Evolutionary conservation across 176 grass and related monocot genomes (phyloP).

Genomic region (Lolium perenne): DNA sequence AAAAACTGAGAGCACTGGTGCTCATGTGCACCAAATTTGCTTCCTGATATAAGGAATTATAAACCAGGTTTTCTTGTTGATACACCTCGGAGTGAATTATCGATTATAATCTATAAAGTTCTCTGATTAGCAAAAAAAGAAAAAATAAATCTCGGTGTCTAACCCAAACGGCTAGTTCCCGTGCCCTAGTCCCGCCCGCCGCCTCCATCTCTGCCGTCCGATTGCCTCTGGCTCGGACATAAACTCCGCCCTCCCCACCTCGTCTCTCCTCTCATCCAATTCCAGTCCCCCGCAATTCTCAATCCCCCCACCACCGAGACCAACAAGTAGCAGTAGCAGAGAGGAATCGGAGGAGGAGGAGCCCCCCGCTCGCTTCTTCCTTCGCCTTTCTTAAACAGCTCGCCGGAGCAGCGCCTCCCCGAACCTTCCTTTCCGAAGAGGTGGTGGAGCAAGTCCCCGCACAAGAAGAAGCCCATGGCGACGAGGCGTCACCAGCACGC

Average conservation of each 20-base stretch:
- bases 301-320: background rate
- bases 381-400: background rate
- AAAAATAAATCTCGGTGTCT: too few relatives aligned
- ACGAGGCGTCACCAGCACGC: constrained; percentile 58
- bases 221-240: background rate
- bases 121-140: too few relatives aligned
- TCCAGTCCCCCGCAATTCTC: constrained; percentile 13
- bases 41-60: too few relatives aligned
- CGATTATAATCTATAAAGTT: too few relatives aligned
- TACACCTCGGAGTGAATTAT: too few relatives aligned
- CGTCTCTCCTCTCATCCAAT: background rate
- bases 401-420: background rate
- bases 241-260: constrained; percentile 1
- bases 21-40: too few relatives aligned
- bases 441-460: background rate
- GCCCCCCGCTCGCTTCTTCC: too few relatives aligned
- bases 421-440: background rate
- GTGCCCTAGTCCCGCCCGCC: too few relatives aligned
- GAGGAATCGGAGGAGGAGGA: background rate
- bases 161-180: too few relatives aligned
- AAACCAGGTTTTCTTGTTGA: too few relatives aligned
- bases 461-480: constrained; percentile 50
- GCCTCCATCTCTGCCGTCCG: constrained; percentile 40
- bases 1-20: too few relatives aligned
- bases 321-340: background rate